phyloP scores from a whole-genome alignment of 441 rosid genomes.

The Populus hybrid region DNA sequence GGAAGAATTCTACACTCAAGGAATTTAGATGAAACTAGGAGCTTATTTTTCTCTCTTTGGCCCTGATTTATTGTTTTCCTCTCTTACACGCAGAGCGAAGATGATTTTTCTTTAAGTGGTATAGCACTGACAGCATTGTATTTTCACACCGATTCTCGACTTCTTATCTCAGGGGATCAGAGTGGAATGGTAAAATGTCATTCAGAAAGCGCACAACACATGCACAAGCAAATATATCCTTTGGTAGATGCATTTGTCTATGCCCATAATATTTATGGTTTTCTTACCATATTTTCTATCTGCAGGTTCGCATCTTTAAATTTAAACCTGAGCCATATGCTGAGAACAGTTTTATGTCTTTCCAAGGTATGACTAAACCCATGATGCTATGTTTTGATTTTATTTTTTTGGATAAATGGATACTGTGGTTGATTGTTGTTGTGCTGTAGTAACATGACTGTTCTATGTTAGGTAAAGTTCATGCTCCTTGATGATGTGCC shows the following conservation, averaged over 20 bases:
- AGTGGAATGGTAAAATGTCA: constrained; percentile 59
- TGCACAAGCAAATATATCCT: not conserved
- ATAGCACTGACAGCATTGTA: constrained; percentile 60
- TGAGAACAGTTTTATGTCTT: constrained; percentile 63
- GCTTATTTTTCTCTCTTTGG: not conserved
- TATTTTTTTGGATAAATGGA: not conserved
- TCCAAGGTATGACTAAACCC: constrained; percentile 44
- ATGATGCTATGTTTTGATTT: not conserved
- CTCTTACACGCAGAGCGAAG: constrained; percentile 62
- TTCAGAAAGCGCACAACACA: constrained; percentile 1
- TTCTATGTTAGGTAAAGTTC: not conserved
- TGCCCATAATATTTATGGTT: constrained; percentile 6
- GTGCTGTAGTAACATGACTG: not conserved
- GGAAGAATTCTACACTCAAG: not conserved
- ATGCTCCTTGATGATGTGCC: not conserved
- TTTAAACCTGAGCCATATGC: constrained; percentile 75
- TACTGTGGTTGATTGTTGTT: not conserved
- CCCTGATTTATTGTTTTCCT: constrained; percentile 4
- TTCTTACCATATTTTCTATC: constrained; percentile 4
- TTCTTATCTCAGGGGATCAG: constrained; percentile 82
- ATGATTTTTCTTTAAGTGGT: constrained; percentile 64
- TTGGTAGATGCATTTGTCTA: constrained; percentile 5
- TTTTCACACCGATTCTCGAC: constrained; percentile 51
- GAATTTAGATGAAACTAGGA: not conserved
- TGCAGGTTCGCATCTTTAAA: constrained; percentile 75